phyloP scores from a whole-genome alignment of 805 yeast genomes.

The Pichia phayaonensis region DNA sequence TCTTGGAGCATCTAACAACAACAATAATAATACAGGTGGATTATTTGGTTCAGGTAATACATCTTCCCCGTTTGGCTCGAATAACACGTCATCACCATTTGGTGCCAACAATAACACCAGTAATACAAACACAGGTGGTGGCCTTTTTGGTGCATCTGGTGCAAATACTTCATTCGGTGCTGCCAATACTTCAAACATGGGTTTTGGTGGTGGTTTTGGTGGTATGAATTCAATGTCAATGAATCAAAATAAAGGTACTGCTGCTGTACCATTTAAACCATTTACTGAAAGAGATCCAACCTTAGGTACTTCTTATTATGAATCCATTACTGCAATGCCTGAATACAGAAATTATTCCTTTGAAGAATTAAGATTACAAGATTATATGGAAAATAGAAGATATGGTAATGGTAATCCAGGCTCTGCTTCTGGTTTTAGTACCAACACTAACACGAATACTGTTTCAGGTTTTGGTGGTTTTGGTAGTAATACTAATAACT shows the following conservation, averaged over 20 bases:
- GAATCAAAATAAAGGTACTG: conserved; percentile 55
- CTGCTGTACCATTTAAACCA: conserved; percentile 55
- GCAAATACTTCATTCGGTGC: conserved; percentile 3
- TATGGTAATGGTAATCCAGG: conserved; percentile 35
- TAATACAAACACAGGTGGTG: conserved; percentile 13
- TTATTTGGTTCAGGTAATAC: conserved; percentile 23
- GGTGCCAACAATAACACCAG: conserved; percentile 26
- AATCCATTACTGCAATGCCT: conserved; percentile 82
- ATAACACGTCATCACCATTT: conserved; percentile 30
- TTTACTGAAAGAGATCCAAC: conserved; percentile 64
- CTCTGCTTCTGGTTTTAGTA: conserved; percentile 21
- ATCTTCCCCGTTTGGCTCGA: conserved; percentile 10
- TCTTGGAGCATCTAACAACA: conserved; percentile 17
- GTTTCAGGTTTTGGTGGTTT: conserved; percentile 26
- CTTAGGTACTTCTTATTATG: conserved; percentile 51
- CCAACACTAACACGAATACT: conserved; percentile 4
- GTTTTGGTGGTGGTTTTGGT: conserved; percentile 24
- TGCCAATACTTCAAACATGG: neutral
- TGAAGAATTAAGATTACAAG: conserved; percentile 86
- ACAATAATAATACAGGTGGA: conserved; percentile 23
- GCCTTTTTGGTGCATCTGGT: conserved; percentile 9
- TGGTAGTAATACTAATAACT: conserved; percentile 13
- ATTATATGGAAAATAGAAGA: conserved; percentile 68
- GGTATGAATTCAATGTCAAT: conserved; percentile 20
- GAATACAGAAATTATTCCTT: conserved; percentile 74